Conservation (phyloP, 1,284 basidiomycete genomes). For the Filobasidium uniguttulatum region DNA sequence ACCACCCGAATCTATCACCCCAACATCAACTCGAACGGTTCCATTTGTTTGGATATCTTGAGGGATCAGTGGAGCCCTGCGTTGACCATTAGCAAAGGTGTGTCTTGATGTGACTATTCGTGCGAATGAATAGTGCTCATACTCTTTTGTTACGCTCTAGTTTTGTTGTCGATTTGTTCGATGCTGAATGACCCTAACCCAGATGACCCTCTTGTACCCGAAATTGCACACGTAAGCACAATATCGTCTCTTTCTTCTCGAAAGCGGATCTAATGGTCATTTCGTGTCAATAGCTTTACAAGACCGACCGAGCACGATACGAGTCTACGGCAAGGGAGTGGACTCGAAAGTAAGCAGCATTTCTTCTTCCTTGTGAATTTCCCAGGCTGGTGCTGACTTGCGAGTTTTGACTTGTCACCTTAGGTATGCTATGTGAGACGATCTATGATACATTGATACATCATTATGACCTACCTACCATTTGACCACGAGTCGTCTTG, state of each 20-base stretch:
- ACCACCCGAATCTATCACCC: slow-evolving; percentile 66
- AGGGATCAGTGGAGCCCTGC: slow-evolving; percentile 98
- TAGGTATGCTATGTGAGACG: slow-evolving; percentile 15
- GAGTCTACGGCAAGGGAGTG: slow-evolving; percentile 92
- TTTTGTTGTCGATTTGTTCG: slow-evolving; percentile 85
- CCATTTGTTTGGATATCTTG: slow-evolving; percentile 95
- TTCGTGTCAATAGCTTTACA: slow-evolving; percentile 55
- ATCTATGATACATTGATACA: no score
- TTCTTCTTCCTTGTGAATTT: neutral
- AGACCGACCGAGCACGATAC: slow-evolving; percentile 84
- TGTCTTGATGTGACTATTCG: slow-evolving; percentile 18
- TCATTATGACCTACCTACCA: no score
- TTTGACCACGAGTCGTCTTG: no score
- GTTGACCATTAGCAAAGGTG: slow-evolving; percentile 95
- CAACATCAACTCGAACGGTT: slow-evolving; percentile 58
- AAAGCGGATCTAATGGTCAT: slow-evolving; percentile 1
- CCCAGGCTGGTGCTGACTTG: no score
- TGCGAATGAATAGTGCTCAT: neutral
- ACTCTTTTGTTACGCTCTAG: slow-evolving; percentile 36
- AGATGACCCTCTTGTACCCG: slow-evolving; percentile 62
- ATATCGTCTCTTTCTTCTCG: neutral
- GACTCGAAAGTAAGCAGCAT: slow-evolving; percentile 66
- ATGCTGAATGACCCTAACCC: slow-evolving; percentile 96
- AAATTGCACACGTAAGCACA: slow-evolving; percentile 42
- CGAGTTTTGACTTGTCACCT: neutral